Base-by-base conservation (phyloP, 2,329 filamentous ascomycete species). In the Beauveria sp. region DNA sequence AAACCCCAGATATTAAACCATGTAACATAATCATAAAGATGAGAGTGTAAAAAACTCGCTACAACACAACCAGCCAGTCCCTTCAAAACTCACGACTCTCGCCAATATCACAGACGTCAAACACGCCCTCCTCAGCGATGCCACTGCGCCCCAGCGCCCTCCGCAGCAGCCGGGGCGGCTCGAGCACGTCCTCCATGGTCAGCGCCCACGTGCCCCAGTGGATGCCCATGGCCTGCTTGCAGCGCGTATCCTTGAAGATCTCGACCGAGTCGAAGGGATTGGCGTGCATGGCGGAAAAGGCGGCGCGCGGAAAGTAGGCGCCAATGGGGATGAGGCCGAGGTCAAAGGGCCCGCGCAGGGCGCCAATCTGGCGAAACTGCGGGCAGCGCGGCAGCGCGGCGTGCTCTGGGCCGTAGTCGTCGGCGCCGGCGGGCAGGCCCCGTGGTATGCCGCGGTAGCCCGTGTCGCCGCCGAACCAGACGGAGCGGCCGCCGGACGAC, bases 201-300 rank as follows among this genome's bases (percentile, higher is more conserved):
- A 96, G 75, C 0, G 90, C 87, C 91, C 93, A 97, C 0, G 89
- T 88, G 2, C 92, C 93, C 92, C 93, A 97, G 71, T 97, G 93
- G 67, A 97, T 96, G 1, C 85, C 93, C 77, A 97, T 80, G 24
- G 92, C 93, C 20, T 77, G 79, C 68, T 83, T 80, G 77, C 93
- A 97, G 67, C 82, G 83, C 1, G 91, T 96, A 68, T 97, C 93
- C 7, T 80, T 74, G 74, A 96, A 96, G 67, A 98, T 96, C 69
- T 95, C 91, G 43, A 96, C 92, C 0, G 88, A 84, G 71, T 98
- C 93, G 66, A 86, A 87, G 0, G 93, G 93, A 71, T 96, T 90
- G 8, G 90, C 88, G 72, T 98, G 93, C 82, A 96, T 87, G 22
- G 86, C 78, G 52, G 87, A 91, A 79, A 95, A 93, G 65, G 95